Base-by-base conservation (phyloP, 1,284 basidiomycete genomes). In the Puccinia coronata region DNA sequence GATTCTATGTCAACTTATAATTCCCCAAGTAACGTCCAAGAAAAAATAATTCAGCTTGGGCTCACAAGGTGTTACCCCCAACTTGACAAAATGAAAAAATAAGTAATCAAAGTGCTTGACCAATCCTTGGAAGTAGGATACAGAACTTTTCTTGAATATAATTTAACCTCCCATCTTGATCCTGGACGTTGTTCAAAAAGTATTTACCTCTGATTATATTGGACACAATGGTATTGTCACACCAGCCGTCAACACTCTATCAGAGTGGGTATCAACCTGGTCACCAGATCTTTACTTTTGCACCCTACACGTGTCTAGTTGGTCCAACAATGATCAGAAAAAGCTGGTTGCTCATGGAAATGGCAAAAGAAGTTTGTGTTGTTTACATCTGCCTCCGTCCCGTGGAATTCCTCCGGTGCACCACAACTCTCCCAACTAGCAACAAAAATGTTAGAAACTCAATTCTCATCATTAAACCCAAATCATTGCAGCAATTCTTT, bases 351-450 rank as follows among this genome's bases (percentile, higher is more conserved):
- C 61, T 65, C 39, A 65, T 36, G 61, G 61, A 65, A 41, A 34
- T 65, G 8, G 31, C 61, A 9, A 20, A 65, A n/a, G 34, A 65
- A 41, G 39, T 65, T 65, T 65, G 61, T 20, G 34, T 65, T 34
- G 25, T 65, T 65, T 65, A 65, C 39, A 65, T 65, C 25, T 65
- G 61, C 34, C 61, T 65, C 39, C 61, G 61, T 6, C 61, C 61
- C 34, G 61, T 8, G 31, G 61, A n/a, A n/a, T n/a, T n/a, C n/a
- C n/a, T n/a, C 59, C 25, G 59, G 59, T 36, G 25, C 28, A 31
- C 59, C 59, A 3, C 59, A 18, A 34, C 25, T 18, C 14, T 61
- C 59, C 34, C 34, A 5, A 61, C 59, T 61, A 31, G 59, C 59
- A 5, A 36, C 25, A 31, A 12, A 61, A 31, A 61, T 61, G 59